Conservation (phyloP, 2,329 filamentous ascomycete species). For the Lizonia empirigonia region DNA sequence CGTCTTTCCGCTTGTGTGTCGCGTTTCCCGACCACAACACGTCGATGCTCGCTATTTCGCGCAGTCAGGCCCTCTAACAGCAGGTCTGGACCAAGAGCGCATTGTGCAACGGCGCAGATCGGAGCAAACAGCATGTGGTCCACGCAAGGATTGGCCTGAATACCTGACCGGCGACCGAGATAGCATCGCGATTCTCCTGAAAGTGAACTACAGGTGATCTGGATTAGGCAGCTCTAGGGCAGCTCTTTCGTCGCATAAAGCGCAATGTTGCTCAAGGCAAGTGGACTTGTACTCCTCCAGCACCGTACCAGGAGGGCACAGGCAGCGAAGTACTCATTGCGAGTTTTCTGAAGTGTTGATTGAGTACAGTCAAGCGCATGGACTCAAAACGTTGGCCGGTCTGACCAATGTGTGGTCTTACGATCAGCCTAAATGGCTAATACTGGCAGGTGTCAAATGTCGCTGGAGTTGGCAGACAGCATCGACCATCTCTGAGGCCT, state of each 20-base stretch:
- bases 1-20: constrained; percentile 31
- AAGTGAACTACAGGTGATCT: neutral
- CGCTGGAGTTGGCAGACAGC: constrained; percentile 12
- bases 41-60: constrained; percentile 2
- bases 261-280: constrained; percentile 8
- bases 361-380: constrained; percentile 15
- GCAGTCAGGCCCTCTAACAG: constrained; percentile 6
- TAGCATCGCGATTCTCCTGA: neutral
- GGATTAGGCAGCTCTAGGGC: constrained; percentile 1
- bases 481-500: constrained; percentile 17
- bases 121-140: neutral
- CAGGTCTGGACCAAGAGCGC: constrained; percentile 3
- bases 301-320: constrained; percentile 8
- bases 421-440: constrained; percentile 19
- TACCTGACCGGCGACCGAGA: neutral
- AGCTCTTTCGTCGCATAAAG: constrained; percentile 4
- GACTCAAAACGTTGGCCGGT: constrained; percentile 17
- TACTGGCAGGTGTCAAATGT: constrained; percentile 18
- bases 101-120: constrained; percentile 30
- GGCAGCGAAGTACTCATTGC: constrained; percentile 3
- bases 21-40: constrained; percentile 13
- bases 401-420: constrained; percentile 11
- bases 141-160: constrained; percentile 3
- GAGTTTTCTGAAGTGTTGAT: constrained; percentile 5
- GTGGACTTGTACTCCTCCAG: constrained; percentile 9